A percentile compares a stretch with the other conserved stretches of the same genome.
These are phyloP conservation scores for Naematelia encephala DNA, from an alignment of 768 basidiomycete genomes.

Conservation along the genomic window DNA sequence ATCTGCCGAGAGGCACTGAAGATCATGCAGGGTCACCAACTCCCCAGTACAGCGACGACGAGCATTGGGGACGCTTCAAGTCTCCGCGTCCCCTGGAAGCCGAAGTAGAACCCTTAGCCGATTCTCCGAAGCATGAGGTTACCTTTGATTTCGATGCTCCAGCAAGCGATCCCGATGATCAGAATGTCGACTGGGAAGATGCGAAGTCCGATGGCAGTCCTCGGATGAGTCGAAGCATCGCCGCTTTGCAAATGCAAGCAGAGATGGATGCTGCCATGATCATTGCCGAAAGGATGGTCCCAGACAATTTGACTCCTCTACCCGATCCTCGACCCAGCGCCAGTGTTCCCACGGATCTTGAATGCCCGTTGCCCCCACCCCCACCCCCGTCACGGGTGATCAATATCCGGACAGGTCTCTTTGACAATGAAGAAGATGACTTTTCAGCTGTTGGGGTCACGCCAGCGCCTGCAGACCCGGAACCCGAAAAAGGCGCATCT, in stretches of 20 bases:
- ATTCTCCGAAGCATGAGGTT: background rate
- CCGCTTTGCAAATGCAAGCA: background rate
- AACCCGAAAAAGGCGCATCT: too few relatives aligned
- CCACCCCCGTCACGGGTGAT: background rate
- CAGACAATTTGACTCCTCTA: background rate
- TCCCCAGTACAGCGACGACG: slow-evolving; percentile 14
- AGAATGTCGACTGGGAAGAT: background rate
- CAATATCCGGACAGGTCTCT: background rate
- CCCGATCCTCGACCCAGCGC: background rate
- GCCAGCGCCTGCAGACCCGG: too few relatives aligned
- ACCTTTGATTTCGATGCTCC: background rate
- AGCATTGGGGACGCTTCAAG: slow-evolving; percentile 6
- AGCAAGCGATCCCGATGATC: background rate
- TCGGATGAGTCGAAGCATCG: background rate
- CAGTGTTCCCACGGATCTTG: background rate
- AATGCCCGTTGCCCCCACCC: background rate
- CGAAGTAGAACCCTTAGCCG: background rate
- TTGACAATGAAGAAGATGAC: background rate
- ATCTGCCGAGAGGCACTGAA: slow-evolving; percentile 4
- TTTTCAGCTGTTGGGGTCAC: too few relatives aligned
- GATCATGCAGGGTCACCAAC: slow-evolving; percentile 1
- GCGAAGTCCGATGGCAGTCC: background rate
- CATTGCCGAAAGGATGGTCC: background rate
- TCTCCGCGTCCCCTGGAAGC: background rate
- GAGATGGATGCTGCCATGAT: background rate